Evolutionary conservation across 306 rosid genomes (phyloP), one percentile per base, ranked within the genome.

Genomic region (Glycine tomentella): DNA sequence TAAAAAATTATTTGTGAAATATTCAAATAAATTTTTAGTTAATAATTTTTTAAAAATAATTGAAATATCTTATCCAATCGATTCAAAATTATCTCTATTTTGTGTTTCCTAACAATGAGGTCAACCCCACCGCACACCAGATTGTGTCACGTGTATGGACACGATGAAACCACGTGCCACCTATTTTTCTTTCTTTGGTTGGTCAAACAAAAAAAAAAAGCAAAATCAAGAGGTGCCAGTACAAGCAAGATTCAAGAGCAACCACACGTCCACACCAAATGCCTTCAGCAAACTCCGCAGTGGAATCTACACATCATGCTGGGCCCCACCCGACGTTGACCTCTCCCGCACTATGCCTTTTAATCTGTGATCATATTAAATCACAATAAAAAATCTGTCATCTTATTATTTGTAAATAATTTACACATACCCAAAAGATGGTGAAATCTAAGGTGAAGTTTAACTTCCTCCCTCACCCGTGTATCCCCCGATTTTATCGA

Each of bases 191-290:
- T 2, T 5, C 10, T 3, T 3, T 33, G 3, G 0, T 4, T 15
- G 61, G 84, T 84, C 84, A 84, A 84, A 84, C 87, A 73, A 84
- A 84, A 71, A n/a, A n/a, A n/a, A n/a, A 31, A 2, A 3, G 9
- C 7, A 9, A 11, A 40, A 50, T 34, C 2, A 62, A 34, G n/a
- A 55, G 69, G 9, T 42, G 8, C 46, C 6, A 42, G 44, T 42
- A 2, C 46, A 42, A 42, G 44, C 44, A 38, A 38, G 44, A 42
- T 34, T 76, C 13, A 72, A 48, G 72, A 9, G 76, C 17, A 57
- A 20, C 73, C 82, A 62, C n/a, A n/a, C n/a, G n/a, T n/a, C n/a
- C n/a, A n/a, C 82, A 80, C 34, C 46, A 11, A 56, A 76, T 71
- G 70, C 15, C 49, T 5, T 1, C 55, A 81, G 78, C 83, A 65